Conservation (phyloP, 2,329 filamentous ascomycete genomes). For the Colletotrichum sp. region DNA sequence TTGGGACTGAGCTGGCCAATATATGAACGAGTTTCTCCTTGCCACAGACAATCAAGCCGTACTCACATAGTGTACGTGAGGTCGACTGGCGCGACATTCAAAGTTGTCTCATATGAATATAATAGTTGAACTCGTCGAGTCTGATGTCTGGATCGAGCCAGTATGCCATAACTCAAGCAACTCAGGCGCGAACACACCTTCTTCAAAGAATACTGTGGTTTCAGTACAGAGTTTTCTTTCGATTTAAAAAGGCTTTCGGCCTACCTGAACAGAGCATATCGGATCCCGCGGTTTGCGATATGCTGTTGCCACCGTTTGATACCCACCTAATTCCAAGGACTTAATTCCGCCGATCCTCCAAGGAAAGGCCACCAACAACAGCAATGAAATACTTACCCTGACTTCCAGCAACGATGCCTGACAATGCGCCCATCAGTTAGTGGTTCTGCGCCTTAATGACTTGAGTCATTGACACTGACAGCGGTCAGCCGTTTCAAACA, state of each 20-base stretch:
- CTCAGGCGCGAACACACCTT: neutral
- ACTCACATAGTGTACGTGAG: too few species aligned
- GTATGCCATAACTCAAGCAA: neutral
- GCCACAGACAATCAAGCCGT: too few species aligned
- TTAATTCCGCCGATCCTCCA: neutral
- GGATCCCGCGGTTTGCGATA: neutral
- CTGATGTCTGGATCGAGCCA: neutral
- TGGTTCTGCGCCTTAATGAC: neutral
- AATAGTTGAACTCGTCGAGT: neutral
- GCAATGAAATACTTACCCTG: neutral
- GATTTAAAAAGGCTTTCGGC: neutral
- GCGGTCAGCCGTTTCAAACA: neutral
- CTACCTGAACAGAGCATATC: neutral
- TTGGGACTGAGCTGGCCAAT: too few species aligned
- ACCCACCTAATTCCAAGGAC: neutral
- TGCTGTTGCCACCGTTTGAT: neutral
- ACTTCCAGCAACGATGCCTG: neutral
- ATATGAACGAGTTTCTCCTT: too few species aligned
- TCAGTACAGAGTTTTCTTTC: neutral
- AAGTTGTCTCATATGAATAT: neutral
- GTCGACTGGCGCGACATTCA: too few species aligned
- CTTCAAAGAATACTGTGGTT: neutral
- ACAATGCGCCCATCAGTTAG: neutral
- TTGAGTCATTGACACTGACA: neutral
- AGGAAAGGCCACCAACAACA: neutral